Conservation (phyloP, 2,329 filamentous ascomycete species). For the Penicillium sp. region DNA sequence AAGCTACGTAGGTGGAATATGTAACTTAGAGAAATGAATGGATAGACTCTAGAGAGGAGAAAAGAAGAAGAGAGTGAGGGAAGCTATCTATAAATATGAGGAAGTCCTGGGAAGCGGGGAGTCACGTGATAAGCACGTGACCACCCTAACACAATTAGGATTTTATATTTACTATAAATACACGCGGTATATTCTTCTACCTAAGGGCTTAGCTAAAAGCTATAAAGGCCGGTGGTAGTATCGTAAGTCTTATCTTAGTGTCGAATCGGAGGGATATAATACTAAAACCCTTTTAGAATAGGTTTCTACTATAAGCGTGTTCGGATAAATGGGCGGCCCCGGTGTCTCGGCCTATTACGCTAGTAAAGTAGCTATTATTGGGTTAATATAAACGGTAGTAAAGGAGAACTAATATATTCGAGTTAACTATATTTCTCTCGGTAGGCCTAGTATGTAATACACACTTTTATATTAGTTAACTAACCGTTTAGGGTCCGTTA, state of each 20-base stretch:
- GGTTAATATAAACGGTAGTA: constrained; percentile 35
- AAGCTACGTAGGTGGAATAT: too few species aligned
- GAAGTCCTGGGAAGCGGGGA: too few species aligned
- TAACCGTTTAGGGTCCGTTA: constrained; percentile 6
- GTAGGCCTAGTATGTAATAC: background rate
- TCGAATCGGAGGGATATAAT: too few species aligned
- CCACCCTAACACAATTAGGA: constrained; percentile 11
- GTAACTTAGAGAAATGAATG: too few species aligned
- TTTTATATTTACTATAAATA: constrained; percentile 14
- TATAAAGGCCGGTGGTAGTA: constrained; percentile 19
- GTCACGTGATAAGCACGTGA: too few species aligned
- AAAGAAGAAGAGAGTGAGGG: too few species aligned
- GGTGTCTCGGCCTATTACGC: constrained; percentile 34
- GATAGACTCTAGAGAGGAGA: too few species aligned
- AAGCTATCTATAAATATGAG: too few species aligned
- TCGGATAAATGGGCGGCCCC: constrained; percentile 11
- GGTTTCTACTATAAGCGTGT: constrained; percentile 12
- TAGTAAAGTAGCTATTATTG: constrained; percentile 40
- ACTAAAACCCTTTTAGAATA: background rate
- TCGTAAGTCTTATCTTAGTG: constrained; percentile 26
- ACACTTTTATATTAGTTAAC: background rate
- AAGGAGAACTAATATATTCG: constrained; percentile 30
- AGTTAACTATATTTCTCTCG: constrained; percentile 24
- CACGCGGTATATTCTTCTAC: constrained; percentile 14
- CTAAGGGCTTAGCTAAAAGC: constrained; percentile 13